A percentile compares a stretch with the other conserved stretches of the same genome.
These are phyloP conservation scores for Oehlia diaphana DNA, from an alignment of 192 early-diverging fungal genomes.

Conservation along the genomic window DNA sequence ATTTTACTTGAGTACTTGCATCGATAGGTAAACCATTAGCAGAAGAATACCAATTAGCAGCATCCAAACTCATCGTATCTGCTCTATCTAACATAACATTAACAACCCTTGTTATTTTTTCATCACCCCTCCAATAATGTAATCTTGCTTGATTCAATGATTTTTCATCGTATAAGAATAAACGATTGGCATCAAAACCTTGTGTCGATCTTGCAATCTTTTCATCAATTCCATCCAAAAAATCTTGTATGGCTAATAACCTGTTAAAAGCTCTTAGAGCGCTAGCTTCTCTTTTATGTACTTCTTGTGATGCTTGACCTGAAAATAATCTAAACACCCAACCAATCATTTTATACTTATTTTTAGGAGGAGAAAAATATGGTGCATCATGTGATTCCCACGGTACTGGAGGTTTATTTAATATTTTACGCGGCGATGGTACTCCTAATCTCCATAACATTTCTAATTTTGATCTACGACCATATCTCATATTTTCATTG, in stretches of 20 bases:
- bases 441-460: constrained; percentile 59
- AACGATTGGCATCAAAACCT: constrained; percentile 44
- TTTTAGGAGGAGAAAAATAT: constrained; percentile 33
- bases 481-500: constrained; percentile 62
- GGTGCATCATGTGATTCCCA: constrained; percentile 55
- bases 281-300: constrained; percentile 55
- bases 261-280: constrained; percentile 61
- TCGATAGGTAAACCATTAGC: background rate
- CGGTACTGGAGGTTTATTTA: constrained; percentile 51
- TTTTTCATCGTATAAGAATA: constrained; percentile 54
- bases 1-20: background rate
- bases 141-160: constrained; percentile 47
- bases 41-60: background rate
- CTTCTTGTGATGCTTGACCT: constrained; percentile 60
- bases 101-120: constrained; percentile 42
- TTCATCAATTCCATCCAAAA: constrained; percentile 60
- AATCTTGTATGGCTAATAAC: constrained; percentile 59
- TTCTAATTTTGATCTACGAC: constrained; percentile 64
- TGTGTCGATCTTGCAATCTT: constrained; percentile 46
- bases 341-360: constrained; percentile 54
- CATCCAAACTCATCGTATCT: constrained; percentile 19
- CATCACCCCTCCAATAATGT: constrained; percentile 54
- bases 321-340: constrained; percentile 65
- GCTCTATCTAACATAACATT: constrained; percentile 36
- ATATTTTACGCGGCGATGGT: constrained; percentile 44